Evolutionary conservation across 2,329 filamentous ascomycete species (phyloP).

Genomic region (Chalaropsis thielavioides): DNA sequence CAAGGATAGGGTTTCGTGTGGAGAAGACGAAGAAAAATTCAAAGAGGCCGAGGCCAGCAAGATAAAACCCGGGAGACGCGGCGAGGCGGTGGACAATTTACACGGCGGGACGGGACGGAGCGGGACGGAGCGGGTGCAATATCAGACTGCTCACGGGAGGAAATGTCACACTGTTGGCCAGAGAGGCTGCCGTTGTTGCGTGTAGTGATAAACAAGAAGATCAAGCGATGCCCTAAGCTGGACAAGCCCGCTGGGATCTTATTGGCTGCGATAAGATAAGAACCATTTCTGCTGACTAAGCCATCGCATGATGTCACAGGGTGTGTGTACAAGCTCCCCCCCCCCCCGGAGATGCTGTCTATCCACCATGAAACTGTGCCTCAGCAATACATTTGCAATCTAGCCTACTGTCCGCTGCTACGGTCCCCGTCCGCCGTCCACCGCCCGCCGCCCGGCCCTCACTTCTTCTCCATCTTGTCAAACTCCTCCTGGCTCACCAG

Average conservation of each 20-base stretch:
- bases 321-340: not conserved
- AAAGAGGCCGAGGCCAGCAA: too few species aligned
- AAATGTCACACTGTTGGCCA: too few species aligned
- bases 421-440: not conserved
- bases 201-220: too few species aligned
- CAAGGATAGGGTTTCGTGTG: not conserved
- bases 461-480: constrained; percentile 19
- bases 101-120: too few species aligned
- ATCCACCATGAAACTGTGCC: too few species aligned
- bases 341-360: too few species aligned
- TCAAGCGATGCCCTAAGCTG: not conserved
- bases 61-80: not conserved
- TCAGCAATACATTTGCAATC: not conserved
- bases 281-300: not conserved
- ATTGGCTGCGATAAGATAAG: constrained; percentile 3
- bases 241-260: not conserved
- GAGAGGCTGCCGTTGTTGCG: too few species aligned
- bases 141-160: too few species aligned
- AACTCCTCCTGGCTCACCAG: constrained; percentile 46
- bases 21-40: not conserved
- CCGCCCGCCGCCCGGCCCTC: not conserved
- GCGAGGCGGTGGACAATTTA: too few species aligned
- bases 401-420: not conserved
- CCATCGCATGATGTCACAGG: constrained; percentile 1
- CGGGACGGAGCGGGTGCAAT: too few species aligned